Conservation (phyloP, 805 yeast genomes). For the Candida pseudofarinosa region DNA sequence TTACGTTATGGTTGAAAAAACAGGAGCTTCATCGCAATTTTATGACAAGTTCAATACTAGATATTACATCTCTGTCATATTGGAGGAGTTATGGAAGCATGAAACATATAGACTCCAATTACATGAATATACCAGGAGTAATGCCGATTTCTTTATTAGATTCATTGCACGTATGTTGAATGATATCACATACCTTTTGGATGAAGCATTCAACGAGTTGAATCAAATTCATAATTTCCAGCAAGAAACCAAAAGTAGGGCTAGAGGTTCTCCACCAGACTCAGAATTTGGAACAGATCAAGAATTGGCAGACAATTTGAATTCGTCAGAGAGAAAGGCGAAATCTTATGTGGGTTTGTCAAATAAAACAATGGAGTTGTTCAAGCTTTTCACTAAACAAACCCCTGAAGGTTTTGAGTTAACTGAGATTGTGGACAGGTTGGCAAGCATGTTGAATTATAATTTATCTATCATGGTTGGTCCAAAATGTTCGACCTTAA, state of each 20-base stretch:
- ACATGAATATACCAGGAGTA: constrained; percentile 57
- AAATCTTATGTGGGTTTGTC: constrained; percentile 78
- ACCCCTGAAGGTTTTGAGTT: constrained; percentile 83
- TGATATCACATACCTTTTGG: constrained; percentile 87
- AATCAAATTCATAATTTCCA: constrained; percentile 74
- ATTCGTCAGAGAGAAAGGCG: constrained; percentile 69
- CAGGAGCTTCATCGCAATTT: constrained; percentile 92
- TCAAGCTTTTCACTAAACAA: constrained; percentile 77
- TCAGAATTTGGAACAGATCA: constrained; percentile 51
- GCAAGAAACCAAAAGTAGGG: constrained; percentile 54
- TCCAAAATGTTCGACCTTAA: constrained; percentile 84
- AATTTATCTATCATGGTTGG: constrained; percentile 92
- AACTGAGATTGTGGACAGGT: constrained; percentile 86
- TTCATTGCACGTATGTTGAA: constrained; percentile 93
- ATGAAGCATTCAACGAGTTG: constrained; percentile 81
- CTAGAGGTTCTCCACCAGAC: constrained; percentile 23
- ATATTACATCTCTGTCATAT: constrained; percentile 76
- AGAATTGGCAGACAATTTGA: constrained; percentile 55
- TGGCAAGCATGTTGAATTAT: constrained; percentile 94
- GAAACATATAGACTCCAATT: constrained; percentile 67
- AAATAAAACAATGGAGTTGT: constrained; percentile 74
- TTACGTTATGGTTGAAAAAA: constrained; percentile 91
- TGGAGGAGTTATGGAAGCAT: constrained; percentile 80
- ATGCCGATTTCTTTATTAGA: constrained; percentile 82
- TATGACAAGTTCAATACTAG: constrained; percentile 93